Evolutionary conservation across 1,284 basidiomycete genomes (phyloP).

Genomic region (Anthracocystis setariae): DNA sequence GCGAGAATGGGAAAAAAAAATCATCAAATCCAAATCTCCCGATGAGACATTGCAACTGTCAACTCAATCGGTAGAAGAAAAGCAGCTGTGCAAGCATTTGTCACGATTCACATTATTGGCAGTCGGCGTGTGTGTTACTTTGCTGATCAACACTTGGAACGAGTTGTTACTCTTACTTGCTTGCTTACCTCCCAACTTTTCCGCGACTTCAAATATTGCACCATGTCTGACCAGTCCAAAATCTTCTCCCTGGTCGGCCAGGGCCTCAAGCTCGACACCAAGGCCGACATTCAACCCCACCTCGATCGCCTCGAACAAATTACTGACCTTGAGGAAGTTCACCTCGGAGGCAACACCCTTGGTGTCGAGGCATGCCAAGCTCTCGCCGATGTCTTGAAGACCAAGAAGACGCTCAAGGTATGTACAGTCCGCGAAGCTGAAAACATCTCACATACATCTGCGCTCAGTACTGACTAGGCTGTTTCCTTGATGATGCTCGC

Average conservation of each 20-base stretch:
- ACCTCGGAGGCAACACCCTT: slow-evolving; percentile 94
- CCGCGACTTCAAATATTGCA: background rate
- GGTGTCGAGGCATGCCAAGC: slow-evolving; percentile 90
- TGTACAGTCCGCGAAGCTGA: slow-evolving; percentile 45
- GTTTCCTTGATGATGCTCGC: background rate
- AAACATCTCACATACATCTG: too few relatives aligned
- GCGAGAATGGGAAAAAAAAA: too few relatives aligned
- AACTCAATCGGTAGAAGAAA: slow-evolving; percentile 10
- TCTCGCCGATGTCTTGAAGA: slow-evolving; percentile 81
- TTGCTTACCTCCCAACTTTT: background rate
- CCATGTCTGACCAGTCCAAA: slow-evolving; percentile 37
- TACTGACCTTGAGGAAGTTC: slow-evolving; percentile 80
- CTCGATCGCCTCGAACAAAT: slow-evolving; percentile 73
- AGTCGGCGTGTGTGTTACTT: slow-evolving; percentile 21
- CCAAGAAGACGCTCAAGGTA: slow-evolving; percentile 79
- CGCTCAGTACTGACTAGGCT: background rate
- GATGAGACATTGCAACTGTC: too few relatives aligned
- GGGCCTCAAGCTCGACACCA: slow-evolving; percentile 82
- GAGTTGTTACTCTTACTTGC: background rate
- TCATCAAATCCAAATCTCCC: too few relatives aligned
- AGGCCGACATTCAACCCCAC: slow-evolving; percentile 81
- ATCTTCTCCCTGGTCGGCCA: slow-evolving; percentile 55
- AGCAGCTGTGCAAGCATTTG: background rate
- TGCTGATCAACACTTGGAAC: slow-evolving; percentile 7
- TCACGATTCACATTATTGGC: slow-evolving; percentile 12